These are phyloP conservation scores for Serendipita sp. DNA, from an alignment of 768 basidiomycete genomes.

Conservation along the genomic window DNA sequence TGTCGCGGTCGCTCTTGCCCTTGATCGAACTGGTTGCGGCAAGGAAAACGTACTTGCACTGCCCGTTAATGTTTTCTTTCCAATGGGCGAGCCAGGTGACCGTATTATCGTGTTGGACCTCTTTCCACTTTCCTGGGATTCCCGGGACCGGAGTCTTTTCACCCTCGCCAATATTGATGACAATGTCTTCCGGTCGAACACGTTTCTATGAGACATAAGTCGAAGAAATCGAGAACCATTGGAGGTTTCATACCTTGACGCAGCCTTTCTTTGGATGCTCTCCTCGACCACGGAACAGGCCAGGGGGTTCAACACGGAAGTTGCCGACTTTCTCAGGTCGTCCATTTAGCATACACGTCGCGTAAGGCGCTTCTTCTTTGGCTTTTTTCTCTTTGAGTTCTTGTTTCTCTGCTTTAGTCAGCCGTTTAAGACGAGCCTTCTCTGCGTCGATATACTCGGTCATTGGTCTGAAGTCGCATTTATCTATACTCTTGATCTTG, in stretches of 20 bases:
- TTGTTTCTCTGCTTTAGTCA: slow-evolving; percentile 81
- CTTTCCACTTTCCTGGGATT: slow-evolving; percentile 82
- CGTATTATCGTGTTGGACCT: slow-evolving; percentile 77
- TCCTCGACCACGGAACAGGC: slow-evolving; percentile 93
- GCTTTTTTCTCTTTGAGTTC: slow-evolving; percentile 75
- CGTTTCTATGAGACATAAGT: slow-evolving; percentile 37
- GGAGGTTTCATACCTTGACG: slow-evolving; percentile 46
- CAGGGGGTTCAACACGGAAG: slow-evolving; percentile 95
- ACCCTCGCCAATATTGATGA: slow-evolving; percentile 76
- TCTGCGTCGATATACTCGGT: slow-evolving; percentile 82
- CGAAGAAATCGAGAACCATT: background rate
- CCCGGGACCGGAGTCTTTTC: slow-evolving; percentile 72
- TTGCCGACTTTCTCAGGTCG: slow-evolving; percentile 97
- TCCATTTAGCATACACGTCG: slow-evolving; percentile 77
- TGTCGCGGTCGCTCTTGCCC: slow-evolving; percentile 92
- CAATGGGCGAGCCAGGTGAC: slow-evolving; percentile 98
- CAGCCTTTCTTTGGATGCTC: slow-evolving; percentile 97
- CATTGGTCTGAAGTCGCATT: slow-evolving; percentile 92
- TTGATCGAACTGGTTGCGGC: slow-evolving; percentile 96
- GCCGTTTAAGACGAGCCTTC: slow-evolving; percentile 80
- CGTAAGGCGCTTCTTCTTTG: slow-evolving; percentile 67
- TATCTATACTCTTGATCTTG: slow-evolving; percentile 55
- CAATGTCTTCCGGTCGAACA: slow-evolving; percentile 87
- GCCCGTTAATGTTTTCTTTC: slow-evolving; percentile 95
- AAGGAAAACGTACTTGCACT: slow-evolving; percentile 94